Base-by-base conservation (phyloP, 2,329 filamentous ascomycete genomes). In the Myotisia sp. region DNA sequence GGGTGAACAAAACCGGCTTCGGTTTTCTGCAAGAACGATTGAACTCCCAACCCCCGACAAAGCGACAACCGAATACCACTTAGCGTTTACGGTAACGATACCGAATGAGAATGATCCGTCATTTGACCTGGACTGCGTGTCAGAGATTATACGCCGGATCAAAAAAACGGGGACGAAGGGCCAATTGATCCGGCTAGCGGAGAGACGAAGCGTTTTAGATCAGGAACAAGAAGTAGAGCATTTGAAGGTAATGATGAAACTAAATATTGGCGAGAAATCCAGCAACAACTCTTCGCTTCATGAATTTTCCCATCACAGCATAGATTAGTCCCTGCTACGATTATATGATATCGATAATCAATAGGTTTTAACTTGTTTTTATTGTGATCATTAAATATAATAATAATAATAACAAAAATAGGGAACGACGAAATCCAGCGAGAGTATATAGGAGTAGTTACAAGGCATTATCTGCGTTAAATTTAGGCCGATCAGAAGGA, bases 81-180 rank as follows among this genome's bases (percentile, higher is more conserved):
- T 71, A 5, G 47, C 63, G 37, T 44, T 71, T 22, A 58, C 52
- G 4, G 50, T 74, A 19, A 52, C 50, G 5, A 55, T 68, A 5
- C 51, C 51, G 18, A 37, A 50, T 37, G 56, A 58, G 38, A 45
- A 50, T 3, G 50, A 59, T 12, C 44, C 53, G 5, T 54, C 54
- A 3, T 48, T 47, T 3, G 42, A 50, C 17, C 42, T 37, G 8
- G 40, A 47, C 4, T 55, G 58, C 38, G 49, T 67, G 10, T 56
- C 53, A 21, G 58, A 63, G 24, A 55, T 55, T 2, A 60, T 42
- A 43, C 60, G 14, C 45, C 55, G 26, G 49, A 58, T 47, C 21
- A 60, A 68, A 42, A 74, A 73, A 52, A 56, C 66, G 5, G 71
- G 71, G 0, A 76, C 75, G 58, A 67, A 62, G 52, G 75, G 74